Conservation (phyloP, 306 rosid genomes). For the Trichosanthes cucumerina region DNA sequence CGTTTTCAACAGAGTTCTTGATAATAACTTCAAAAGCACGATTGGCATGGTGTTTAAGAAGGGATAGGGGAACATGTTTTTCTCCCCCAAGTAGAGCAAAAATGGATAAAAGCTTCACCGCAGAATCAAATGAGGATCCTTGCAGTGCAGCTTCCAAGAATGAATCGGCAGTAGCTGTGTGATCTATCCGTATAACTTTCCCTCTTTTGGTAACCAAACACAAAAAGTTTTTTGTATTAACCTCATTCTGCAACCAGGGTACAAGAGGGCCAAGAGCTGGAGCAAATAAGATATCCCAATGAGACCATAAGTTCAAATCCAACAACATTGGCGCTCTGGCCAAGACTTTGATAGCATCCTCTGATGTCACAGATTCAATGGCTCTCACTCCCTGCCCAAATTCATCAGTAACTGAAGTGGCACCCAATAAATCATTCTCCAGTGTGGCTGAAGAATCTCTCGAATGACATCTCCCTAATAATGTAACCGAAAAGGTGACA, state of each 20-base stretch:
- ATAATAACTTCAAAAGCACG: constrained; percentile 66
- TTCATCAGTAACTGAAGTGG: constrained; percentile 18
- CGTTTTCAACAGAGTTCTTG: constrained; percentile 38
- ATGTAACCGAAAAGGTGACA: constrained; percentile 57
- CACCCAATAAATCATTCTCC: constrained; percentile 28
- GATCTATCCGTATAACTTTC: constrained; percentile 64
- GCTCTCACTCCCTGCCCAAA: constrained; percentile 18
- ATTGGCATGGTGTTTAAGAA: constrained; percentile 56
- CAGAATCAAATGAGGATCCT: constrained; percentile 71
- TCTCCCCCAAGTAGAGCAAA: constrained; percentile 66
- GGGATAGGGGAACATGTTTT: constrained; percentile 54
- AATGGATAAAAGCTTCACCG: constrained; percentile 57
- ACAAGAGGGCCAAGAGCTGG: constrained; percentile 77
- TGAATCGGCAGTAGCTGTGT: constrained; percentile 61
- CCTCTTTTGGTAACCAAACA: constrained; percentile 82
- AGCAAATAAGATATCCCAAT: constrained; percentile 77
- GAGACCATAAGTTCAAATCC: constrained; percentile 82
- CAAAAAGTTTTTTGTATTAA: constrained; percentile 46
- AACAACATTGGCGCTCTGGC: constrained; percentile 72
- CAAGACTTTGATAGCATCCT: constrained; percentile 55
- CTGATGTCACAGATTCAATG: constrained; percentile 29
- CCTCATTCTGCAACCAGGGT: constrained; percentile 68
- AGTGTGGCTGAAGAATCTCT: constrained; percentile 26
- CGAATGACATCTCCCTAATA: constrained; percentile 26
- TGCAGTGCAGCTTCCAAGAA: constrained; percentile 71